Conservation (phyloP, 2,329 filamentous ascomycete genomes). For the Penicillium sp. region DNA sequence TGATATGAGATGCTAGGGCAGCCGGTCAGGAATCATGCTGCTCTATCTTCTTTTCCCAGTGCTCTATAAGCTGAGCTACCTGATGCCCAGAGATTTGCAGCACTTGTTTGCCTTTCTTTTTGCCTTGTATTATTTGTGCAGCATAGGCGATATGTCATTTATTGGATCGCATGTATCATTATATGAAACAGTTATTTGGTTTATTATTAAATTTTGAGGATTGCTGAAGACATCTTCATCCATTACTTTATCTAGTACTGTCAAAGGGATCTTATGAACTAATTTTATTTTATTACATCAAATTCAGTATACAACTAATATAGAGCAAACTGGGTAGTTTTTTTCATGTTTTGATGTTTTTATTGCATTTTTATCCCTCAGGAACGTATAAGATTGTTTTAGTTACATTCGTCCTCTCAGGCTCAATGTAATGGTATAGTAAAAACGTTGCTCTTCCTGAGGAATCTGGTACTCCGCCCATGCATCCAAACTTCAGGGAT, state of each 20-base stretch:
- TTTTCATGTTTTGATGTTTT: neutral
- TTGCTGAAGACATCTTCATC: neutral
- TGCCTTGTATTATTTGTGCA: constrained; percentile 13
- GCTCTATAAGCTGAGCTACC: neutral
- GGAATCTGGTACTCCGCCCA: constrained; percentile 20
- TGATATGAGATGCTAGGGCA: neutral
- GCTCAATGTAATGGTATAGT: constrained; percentile 8
- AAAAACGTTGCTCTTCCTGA: constrained; percentile 10
- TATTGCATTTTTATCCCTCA: neutral
- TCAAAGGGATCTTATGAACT: neutral
- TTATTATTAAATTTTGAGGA: neutral
- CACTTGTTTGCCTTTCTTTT: neutral
- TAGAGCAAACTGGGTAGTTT: neutral
- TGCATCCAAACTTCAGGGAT: constrained; percentile 14
- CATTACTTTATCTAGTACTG: neutral
- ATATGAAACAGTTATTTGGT: constrained; percentile 7
- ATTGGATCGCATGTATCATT: constrained; percentile 20
- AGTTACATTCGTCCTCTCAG: neutral
- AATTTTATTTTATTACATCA: neutral
- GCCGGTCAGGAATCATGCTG: neutral
- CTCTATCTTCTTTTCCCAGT: neutral
- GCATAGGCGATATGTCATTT: constrained; percentile 10
- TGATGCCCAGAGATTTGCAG: neutral
- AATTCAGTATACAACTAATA: neutral
- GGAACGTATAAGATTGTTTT: neutral